Evolutionary conservation across 164 flowering plant genomes (phyloP), one percentile per base, ranked within the genome.

Genomic region (Sextonia rubra): DNA sequence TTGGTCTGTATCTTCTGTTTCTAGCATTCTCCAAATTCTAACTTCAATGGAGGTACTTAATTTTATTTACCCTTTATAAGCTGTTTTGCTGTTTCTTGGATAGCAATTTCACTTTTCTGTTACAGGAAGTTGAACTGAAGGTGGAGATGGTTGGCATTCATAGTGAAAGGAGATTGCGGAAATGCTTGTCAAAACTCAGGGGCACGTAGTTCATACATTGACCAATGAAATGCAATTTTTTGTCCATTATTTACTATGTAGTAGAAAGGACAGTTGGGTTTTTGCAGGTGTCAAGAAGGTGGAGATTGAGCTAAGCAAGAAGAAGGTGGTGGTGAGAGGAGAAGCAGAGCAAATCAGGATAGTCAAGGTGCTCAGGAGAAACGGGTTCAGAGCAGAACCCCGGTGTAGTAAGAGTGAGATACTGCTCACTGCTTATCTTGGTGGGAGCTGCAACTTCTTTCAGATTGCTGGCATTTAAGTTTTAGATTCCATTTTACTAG

Each of bases 351-450:
- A 70, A 47, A 60, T 25, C n/a, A 60, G 27, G 14, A n/a, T 32
- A 20, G 26, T 30, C 2, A 60, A 58, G 73, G 65, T 55, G 0
- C 64, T 70, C 20, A 37, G 65, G 47, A 70, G 52, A 52, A 52
- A 18, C 30, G 73, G 73, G 64, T 70, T 58, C 63, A 69, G 63
- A 69, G 55, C 72, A 24, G 72, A 56, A 56, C 64, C 72, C 3
- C 55, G 72, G 72, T 49, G 72, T 58, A 69, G 26, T 60, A 60
- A 70, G 73, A 58, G 26, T 27, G 73, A 70, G 25, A 70, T 70
- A 47, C 65, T 70, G 47, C 23, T 70, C 25, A 8, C n/a, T 30
- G 15, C 63, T 8, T 70, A 70, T 58, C 25, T 29, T 60, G 49
- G 64, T 70, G 22, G 66, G 26, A n/a, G 64, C 29, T 70, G 60